Conservation (phyloP, 192 early-diverging fungal species). For the Glomus cerebriforme region DNA sequence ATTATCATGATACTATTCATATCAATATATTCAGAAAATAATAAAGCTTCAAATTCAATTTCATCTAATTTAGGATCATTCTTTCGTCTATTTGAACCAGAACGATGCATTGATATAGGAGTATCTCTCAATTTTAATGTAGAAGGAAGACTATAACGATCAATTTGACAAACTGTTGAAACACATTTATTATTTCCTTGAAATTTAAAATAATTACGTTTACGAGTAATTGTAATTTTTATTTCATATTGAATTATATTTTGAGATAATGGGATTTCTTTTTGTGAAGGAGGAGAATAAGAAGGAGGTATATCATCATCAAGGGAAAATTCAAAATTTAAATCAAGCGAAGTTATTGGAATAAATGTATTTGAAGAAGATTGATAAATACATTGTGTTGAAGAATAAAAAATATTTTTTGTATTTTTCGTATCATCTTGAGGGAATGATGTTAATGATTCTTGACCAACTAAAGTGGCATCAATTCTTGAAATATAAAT, state of each 20-base stretch:
- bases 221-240: not conserved
- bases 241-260: not conserved
- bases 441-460: not conserved
- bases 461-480: not conserved
- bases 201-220: not conserved
- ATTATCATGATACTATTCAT: not conserved
- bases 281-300: not conserved
- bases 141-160: not conserved
- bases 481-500: not conserved
- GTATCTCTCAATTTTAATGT: not conserved
- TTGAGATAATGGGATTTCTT: not conserved
- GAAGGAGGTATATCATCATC: not conserved
- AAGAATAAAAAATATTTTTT: not conserved
- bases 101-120: not conserved
- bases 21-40: not conserved
- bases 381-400: not conserved
- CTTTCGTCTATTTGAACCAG: not conserved
- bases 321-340: not conserved
- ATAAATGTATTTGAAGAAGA: not conserved
- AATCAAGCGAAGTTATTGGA: not conserved
- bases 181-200: not conserved
- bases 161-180: not conserved
- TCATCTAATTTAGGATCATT: not conserved
- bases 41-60: not conserved
- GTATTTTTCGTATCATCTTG: not conserved